phyloP scores from a whole-genome alignment of 2,329 filamentous ascomycete genomes.

The Alternaria novae-zelandiae region DNA sequence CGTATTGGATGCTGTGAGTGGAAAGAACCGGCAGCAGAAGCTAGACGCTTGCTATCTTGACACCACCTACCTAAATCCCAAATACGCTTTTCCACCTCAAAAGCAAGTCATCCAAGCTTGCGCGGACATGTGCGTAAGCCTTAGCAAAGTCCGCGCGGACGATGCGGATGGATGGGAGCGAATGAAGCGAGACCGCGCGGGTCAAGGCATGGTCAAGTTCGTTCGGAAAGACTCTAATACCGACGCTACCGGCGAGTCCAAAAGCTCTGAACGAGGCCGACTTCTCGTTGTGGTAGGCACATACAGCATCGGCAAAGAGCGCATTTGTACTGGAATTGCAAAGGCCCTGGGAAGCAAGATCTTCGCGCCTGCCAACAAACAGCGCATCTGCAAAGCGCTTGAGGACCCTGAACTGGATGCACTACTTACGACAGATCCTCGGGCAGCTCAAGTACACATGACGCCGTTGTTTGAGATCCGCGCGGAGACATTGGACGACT shows the following conservation, averaged over 20 bases:
- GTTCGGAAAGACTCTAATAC: slow-evolving; percentile 56
- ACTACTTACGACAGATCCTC: slow-evolving; percentile 79
- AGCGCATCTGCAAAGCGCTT: slow-evolving; percentile 81
- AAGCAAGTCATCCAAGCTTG: slow-evolving; percentile 86
- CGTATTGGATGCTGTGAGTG: slow-evolving; percentile 70
- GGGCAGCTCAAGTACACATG: slow-evolving; percentile 95
- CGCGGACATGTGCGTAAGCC: slow-evolving; percentile 81
- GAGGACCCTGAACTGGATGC: slow-evolving; percentile 82
- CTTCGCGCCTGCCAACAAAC: slow-evolving; percentile 82
- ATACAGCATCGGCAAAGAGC: slow-evolving; percentile 97
- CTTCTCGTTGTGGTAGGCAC: slow-evolving; percentile 93
- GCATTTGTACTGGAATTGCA: slow-evolving; percentile 91
- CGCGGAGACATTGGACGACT: slow-evolving; percentile 88
- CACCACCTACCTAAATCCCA: slow-evolving; percentile 94
- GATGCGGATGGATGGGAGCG: slow-evolving; percentile 63
- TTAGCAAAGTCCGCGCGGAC: slow-evolving; percentile 70
- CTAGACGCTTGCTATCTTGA: slow-evolving; percentile 97
- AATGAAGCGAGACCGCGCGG: slow-evolving; percentile 61
- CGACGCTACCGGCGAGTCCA: slow-evolving; percentile 36
- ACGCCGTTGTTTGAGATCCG: slow-evolving; percentile 94
- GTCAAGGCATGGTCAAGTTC: slow-evolving; percentile 68
- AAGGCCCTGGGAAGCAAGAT: slow-evolving; percentile 86
- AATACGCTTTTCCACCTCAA: slow-evolving; percentile 92
- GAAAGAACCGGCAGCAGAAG: slow-evolving; percentile 78
- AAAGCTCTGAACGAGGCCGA: slow-evolving; percentile 61